Conservation (phyloP, 1,139 yeast genomes). For the Saccharomyces hybrid region DNA sequence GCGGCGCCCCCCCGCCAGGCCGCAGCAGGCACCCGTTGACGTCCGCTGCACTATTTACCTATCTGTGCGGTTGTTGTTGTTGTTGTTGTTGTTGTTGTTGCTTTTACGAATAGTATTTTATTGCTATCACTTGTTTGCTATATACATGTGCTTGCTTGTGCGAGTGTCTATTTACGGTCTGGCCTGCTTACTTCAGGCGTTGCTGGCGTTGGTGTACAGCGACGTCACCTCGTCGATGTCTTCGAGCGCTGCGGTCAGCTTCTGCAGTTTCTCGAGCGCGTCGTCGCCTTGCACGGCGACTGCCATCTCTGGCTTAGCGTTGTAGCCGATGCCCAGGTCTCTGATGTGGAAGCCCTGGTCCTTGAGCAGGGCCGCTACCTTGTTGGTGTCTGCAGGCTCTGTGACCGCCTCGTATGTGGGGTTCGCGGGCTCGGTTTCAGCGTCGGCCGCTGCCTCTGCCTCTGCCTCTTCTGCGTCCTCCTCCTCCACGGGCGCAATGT, state of each 20-base stretch:
- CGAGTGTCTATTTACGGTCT: not conserved
- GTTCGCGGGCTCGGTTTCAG: not conserved
- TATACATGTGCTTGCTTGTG: not conserved
- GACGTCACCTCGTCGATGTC: slow-evolving; percentile 61
- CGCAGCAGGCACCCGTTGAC: not conserved
- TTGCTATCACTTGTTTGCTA: not conserved
- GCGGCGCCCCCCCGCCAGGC: not conserved
- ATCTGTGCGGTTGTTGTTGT: not conserved
- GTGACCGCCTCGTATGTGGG: slow-evolving; percentile 39
- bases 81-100: not conserved
- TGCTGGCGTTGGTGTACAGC: slow-evolving; percentile 45
- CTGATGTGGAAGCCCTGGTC: slow-evolving; percentile 48
- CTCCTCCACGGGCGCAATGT: slow-evolving; percentile 48
- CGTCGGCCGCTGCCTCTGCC: slow-evolving; percentile 20
- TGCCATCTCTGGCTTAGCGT: slow-evolving; percentile 54
- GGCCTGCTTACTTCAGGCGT: slow-evolving; percentile 49
- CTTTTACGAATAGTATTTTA: slow-evolving; percentile 2
- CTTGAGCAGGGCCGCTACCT: slow-evolving; percentile 52
- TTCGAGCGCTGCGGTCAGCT: slow-evolving; percentile 38
- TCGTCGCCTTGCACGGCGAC: slow-evolving; percentile 51
- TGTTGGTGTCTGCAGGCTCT: slow-evolving; percentile 54
- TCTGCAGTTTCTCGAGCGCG: slow-evolving; percentile 44
- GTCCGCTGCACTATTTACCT: not conserved
- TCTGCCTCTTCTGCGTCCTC: slow-evolving; percentile 36
- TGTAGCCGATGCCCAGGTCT: slow-evolving; percentile 63